These are phyloP conservation scores for Linderniella brevidens DNA, from an alignment of 257 asterid species.

Conservation along the genomic window DNA sequence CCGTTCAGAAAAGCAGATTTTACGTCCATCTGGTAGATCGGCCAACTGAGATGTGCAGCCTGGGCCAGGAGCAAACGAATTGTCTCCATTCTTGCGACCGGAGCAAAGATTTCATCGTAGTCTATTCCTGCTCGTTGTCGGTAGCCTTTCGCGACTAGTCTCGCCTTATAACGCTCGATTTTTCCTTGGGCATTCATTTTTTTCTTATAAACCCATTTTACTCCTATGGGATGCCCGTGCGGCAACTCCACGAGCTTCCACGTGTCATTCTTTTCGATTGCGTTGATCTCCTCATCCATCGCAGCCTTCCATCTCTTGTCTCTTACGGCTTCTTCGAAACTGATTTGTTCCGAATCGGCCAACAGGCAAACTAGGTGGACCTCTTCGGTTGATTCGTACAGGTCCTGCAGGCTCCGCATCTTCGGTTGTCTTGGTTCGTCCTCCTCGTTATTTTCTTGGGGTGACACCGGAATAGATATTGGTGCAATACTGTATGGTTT, in stretches of 20 bases:
- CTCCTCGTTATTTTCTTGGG: neutral
- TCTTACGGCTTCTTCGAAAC: neutral
- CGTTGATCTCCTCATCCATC: neutral
- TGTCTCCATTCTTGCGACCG: too few relatives aligned
- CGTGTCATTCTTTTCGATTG: neutral
- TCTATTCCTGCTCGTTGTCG: too few relatives aligned
- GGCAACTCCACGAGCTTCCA: neutral
- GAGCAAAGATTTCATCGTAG: too few relatives aligned
- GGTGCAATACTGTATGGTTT: too few relatives aligned
- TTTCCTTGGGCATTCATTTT: too few relatives aligned
- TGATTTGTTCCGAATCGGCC: neutral
- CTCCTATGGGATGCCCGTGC: neutral
- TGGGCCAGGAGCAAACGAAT: too few relatives aligned
- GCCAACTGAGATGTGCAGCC: too few relatives aligned
- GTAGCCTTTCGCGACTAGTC: too few relatives aligned
- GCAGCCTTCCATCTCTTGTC: neutral
- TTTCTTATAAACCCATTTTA: neutral
- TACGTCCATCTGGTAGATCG: too few relatives aligned
- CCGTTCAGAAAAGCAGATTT: too few relatives aligned
- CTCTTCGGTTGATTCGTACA: neutral
- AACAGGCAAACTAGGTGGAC: neutral
- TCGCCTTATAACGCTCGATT: too few relatives aligned
- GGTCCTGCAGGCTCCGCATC: neutral
- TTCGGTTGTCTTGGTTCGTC: conserved; percentile 1
- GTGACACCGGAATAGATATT: neutral